A percentile compares a stretch with the other conserved stretches of the same genome.
Conservation (phyloP, 140 eudicot species). For the Ambrosia hybrid region DNA sequence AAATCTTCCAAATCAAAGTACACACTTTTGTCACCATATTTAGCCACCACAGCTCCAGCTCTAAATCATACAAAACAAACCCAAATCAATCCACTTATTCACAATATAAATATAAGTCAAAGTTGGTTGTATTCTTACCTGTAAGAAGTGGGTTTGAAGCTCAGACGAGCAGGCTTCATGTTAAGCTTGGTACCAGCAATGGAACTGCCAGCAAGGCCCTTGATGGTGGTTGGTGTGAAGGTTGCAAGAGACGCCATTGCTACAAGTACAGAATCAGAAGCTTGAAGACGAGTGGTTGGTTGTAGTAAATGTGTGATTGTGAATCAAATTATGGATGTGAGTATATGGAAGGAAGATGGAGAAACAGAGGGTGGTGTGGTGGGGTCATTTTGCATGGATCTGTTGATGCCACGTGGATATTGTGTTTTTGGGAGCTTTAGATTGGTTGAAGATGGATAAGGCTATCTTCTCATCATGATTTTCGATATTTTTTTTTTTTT, state of each 20-base stretch:
- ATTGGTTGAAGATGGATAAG: conserved; percentile 64
- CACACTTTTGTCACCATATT: conserved; percentile 95
- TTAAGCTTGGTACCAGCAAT: conserved; percentile 75
- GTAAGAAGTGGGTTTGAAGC: conserved; percentile 41
- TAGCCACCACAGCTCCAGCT: conserved; percentile 86
- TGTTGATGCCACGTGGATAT: conserved; percentile 53
- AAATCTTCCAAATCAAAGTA: conserved; percentile 96
- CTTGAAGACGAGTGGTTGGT: not conserved
- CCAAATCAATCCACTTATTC: not conserved
- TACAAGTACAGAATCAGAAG: conserved; percentile 17
- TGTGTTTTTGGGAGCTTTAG: conserved; percentile 35
- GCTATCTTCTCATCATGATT: conserved; percentile 43
- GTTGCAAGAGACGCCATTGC: conserved; percentile 88
- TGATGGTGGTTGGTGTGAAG: conserved; percentile 64
- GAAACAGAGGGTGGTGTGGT: conserved; percentile 23
- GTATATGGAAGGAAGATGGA: conserved; percentile 8
- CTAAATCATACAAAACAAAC: conserved; percentile 27
- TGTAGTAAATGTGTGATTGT: conserved; percentile 14
- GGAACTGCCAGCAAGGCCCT: conserved; percentile 93
- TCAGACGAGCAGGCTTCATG: conserved; percentile 57
- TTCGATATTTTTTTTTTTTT: too few relatives aligned
- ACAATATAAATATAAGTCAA: not conserved
- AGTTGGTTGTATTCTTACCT: conserved; percentile 35
- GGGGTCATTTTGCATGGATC: conserved; percentile 45
- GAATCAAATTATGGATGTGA: conserved; percentile 8